Evolutionary conservation across 2,329 filamentous ascomycete species (phyloP).

Genomic region (Escovopsis weberi): DNA sequence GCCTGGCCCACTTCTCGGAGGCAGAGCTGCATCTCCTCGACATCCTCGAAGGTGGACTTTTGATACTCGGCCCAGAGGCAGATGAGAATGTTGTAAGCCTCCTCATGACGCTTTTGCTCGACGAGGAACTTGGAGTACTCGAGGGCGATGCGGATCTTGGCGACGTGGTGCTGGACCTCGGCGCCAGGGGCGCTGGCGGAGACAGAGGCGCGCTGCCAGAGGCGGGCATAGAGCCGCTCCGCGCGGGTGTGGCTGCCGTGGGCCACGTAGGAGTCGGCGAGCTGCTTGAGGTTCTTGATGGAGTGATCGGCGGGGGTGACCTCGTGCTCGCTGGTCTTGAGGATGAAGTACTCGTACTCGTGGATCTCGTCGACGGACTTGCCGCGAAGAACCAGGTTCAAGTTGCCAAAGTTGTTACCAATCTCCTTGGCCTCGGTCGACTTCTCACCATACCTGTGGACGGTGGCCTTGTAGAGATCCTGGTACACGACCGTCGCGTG

Average conservation of each 20-base stretch:
- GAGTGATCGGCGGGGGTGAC: slow-evolving; percentile 14
- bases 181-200: slow-evolving; percentile 9
- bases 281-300: slow-evolving; percentile 19
- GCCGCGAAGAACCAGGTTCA: slow-evolving; percentile 20
- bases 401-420: slow-evolving; percentile 16
- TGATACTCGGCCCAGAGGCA: slow-evolving; percentile 21
- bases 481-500: slow-evolving; percentile 18
- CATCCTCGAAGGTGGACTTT: no score
- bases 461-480: slow-evolving; percentile 20
- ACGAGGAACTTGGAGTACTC: slow-evolving; percentile 22
- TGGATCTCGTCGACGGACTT: slow-evolving; percentile 13
- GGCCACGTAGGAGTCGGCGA: slow-evolving; percentile 20
- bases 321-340: slow-evolving; percentile 21
- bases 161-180: slow-evolving; percentile 19
- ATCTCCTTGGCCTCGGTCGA: slow-evolving; percentile 17
- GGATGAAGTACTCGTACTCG: slow-evolving; percentile 19
- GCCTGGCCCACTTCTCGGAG: no score
- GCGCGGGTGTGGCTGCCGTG: slow-evolving; percentile 19
- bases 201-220: slow-evolving; percentile 24
- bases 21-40: no score
- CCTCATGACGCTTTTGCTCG: slow-evolving; percentile 17
- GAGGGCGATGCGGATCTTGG: slow-evolving; percentile 23
- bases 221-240: slow-evolving; percentile 23
- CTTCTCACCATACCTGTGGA: slow-evolving; percentile 17
- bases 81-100: slow-evolving; percentile 24